Evolutionary conservation across 2,329 filamentous ascomycete species (phyloP), one percentile per base, ranked within the genome.

Genomic region (Emergomyces africanus): DNA sequence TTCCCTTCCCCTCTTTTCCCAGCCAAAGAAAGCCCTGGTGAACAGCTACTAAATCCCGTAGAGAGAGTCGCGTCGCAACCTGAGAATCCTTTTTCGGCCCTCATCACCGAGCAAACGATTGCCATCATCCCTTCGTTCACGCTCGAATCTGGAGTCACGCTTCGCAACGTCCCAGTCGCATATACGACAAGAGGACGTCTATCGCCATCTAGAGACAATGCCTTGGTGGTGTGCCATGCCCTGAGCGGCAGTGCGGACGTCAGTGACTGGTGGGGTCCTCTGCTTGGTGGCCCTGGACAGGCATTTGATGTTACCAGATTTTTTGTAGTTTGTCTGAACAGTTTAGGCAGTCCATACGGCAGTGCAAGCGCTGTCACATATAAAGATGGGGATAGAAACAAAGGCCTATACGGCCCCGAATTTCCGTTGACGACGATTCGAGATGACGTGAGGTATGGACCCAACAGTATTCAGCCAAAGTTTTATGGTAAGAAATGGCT

Each of bases 401-500:
- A 88, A 63, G 90, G 83, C 20, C 82, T 83, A 66, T 99, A 99
- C 69, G 94, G 94, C 0, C 94, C 94, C 1, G 94, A 99, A 69
- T 99, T 99, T 66, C 94, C 94, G 53, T 77, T 99, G 63, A 96
- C 94, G 0, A 97, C 94, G 0, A 89, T 99, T 63, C 81, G 92
- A 64, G 94, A 99, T 71, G 94, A 99, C 76, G 92, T 97, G 57
- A 90, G 88, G 88, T 94, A 76, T 77, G 87, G 14, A 44, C 8
- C 41, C 10, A n/a, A 5, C 15, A 39, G 51, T 39, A 10, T 25
- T 41, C 20, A 23, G 23, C 20, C 9, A 28, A n/a, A 10, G 3
- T 15, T 48, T 25, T 15, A 2, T 12, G 12, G 12, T 18, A n/a
- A 15, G 15, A 48, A 48, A 20, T 9, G n/a, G 50, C 50, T 54